Base-by-base conservation (phyloP, 1,284 basidiomycete genomes). In the Ceratobasidium sp. region DNA sequence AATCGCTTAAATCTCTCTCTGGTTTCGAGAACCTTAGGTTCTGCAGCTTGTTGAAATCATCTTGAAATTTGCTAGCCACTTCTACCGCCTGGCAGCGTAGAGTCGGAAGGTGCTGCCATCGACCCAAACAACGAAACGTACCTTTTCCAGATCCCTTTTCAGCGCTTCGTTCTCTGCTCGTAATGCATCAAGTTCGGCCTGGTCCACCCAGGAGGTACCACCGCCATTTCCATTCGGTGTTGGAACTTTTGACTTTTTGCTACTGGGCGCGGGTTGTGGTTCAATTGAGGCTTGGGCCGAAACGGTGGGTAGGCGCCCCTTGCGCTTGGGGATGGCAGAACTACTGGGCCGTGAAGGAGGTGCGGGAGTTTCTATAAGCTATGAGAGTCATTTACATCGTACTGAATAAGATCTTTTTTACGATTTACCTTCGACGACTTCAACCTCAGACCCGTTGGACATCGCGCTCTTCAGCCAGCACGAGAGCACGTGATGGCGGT, bases 1-100 rank as follows among this genome's bases (percentile, higher is more conserved):
- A 83, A 19, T 88, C 84, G 74, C 86, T 84, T 62, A 90, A 80
- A 8, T 86, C 80, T 75, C 86, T 83, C 80, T 94, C 92, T 32
- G 90, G 84, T 77, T 92, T 92, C 2, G 91, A 91, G 51, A 85
- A 82, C 73, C 91, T 87, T 52, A 90, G 82, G 52, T 86, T 82
- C 54, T 85, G 84, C 1, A 92, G 80, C 32, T 86, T 83, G 70
- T 88, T 85, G 70, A 88, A 85, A 75, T 89, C 87, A 17, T 75
- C 71, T 32, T 75, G 71, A 46, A 75, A 75, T 56, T 65, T 75
- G 51, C 62, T 51, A 25, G 57, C 71, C 37, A 56, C 22, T 29
- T 80, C 65, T 6, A 77, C 79, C 34, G 82, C 78, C 83, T 84
- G 73, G n/a, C 32, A 19, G 40, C 29, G 46, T 8, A n/a, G 61